These are phyloP conservation scores for Pilobolus umbonatus DNA, from an alignment of 192 early-diverging fungal species.

Conservation along the genomic window DNA sequence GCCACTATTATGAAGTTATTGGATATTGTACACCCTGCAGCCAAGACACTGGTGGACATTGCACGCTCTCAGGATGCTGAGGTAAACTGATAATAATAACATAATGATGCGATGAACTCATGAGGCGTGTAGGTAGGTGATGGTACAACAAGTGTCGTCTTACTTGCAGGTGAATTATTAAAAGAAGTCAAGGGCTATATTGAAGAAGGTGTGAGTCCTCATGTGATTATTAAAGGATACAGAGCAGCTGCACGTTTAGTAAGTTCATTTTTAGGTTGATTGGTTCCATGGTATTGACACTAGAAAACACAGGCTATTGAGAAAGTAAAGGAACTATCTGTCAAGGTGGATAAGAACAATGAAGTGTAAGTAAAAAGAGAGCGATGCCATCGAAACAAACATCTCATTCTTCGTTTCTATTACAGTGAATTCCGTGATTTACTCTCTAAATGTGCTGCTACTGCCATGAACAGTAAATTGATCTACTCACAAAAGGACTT, in stretches of 20 bases:
- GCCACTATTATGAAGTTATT: slow-evolving; percentile 97
- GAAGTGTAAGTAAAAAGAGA: slow-evolving; percentile 50
- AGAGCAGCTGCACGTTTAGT: slow-evolving; percentile 84
- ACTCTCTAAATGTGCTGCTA: slow-evolving; percentile 94
- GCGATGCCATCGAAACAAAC: too few species aligned
- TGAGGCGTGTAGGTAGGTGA: slow-evolving; percentile 72
- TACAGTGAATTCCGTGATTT: slow-evolving; percentile 79
- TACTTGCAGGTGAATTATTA: slow-evolving; percentile 94
- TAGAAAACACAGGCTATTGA: slow-evolving; percentile 61
- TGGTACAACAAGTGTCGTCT: slow-evolving; percentile 96
- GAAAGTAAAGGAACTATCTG: slow-evolving; percentile 90
- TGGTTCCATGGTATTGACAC: background rate
- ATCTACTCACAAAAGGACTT: slow-evolving; percentile 96
- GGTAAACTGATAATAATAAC: slow-evolving; percentile 32
- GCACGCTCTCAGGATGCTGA: slow-evolving; percentile 98
- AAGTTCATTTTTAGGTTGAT: too few species aligned
- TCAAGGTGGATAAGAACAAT: slow-evolving; percentile 77
- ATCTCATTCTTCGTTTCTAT: too few species aligned
- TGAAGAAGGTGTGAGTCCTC: slow-evolving; percentile 93
- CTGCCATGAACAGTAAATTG: slow-evolving; percentile 97
- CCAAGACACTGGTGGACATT: slow-evolving; percentile 97
- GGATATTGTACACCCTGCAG: slow-evolving; percentile 98
- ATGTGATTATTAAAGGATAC: slow-evolving; percentile 94
- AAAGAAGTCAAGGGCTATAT: slow-evolving; percentile 92
- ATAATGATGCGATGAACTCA: background rate